Evolutionary conservation across 164 flowering plant species (phyloP).

Genomic region (Sedum album): DNA sequence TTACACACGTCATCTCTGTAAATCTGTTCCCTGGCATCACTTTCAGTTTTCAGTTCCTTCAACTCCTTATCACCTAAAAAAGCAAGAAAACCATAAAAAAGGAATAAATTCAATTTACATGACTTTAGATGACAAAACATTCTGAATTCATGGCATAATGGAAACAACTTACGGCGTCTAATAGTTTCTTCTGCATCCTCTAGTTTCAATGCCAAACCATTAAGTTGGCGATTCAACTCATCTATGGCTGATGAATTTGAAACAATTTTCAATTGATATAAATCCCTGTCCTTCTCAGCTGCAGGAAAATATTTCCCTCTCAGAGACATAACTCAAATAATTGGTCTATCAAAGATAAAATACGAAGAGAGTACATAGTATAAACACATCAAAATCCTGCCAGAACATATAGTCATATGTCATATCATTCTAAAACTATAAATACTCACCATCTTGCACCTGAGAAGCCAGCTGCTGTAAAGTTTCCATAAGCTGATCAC

Average conservation of each 20-base stretch:
- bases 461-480: conserved; percentile 64
- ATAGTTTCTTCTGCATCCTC: conserved; percentile 50
- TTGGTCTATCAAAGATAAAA: not conserved
- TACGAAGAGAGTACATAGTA: too few relatives aligned
- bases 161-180: conserved; percentile 39
- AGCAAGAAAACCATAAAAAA: not conserved
- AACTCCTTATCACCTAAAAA: conserved; percentile 57
- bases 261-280: conserved; percentile 53
- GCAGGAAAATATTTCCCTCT: conserved; percentile 7
- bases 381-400: conserved; percentile 10
- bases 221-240: conserved; percentile 49
- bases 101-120: not conserved
- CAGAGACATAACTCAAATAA: not conserved
- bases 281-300: conserved; percentile 85
- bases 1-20: conserved; percentile 36
- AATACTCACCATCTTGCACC: conserved; percentile 71
- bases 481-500: conserved; percentile 87
- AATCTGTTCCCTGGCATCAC: conserved; percentile 39
- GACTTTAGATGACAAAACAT: not conserved
- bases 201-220: conserved; percentile 41
- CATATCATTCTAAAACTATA: not conserved
- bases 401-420: not conserved
- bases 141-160: not conserved
- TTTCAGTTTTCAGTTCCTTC: conserved; percentile 44
- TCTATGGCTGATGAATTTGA: conserved; percentile 49